phyloP scores from a whole-genome alignment of 129 eudicot species.

The Tagetes erecta region DNA sequence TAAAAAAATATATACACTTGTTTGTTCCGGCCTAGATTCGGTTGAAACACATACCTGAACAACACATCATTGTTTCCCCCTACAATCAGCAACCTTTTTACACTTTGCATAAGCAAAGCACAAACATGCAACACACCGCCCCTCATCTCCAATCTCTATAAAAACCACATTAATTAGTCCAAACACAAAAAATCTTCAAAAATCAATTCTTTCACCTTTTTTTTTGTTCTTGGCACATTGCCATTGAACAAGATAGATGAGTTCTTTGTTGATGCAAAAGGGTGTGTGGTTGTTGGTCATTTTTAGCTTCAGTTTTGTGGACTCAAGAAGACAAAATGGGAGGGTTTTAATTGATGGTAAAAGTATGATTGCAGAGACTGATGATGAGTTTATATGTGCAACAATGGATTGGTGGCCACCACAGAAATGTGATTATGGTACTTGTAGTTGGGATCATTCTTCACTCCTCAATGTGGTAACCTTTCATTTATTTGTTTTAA shows the following conservation, averaged over 20 bases:
- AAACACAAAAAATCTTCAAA: slow-evolving; percentile 16
- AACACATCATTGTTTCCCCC: slow-evolving; percentile 45
- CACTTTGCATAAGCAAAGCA: slow-evolving; percentile 54
- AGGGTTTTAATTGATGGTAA: slow-evolving; percentile 50
- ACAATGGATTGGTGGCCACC: slow-evolving; percentile 99
- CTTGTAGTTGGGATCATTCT: slow-evolving; percentile 81
- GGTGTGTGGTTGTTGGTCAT: slow-evolving; percentile 40
- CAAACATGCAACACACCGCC: slow-evolving; percentile 29
- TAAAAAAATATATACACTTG: neutral
- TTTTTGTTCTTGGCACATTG: slow-evolving; percentile 10
- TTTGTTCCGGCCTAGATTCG: neutral
- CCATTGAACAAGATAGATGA: slow-evolving; percentile 35
- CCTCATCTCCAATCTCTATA: slow-evolving; percentile 6
- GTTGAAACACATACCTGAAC: slow-evolving; percentile 11
- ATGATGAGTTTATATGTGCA: slow-evolving; percentile 71
- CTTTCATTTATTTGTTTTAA: neutral
- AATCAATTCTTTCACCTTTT: slow-evolving; percentile 1
- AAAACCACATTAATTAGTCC: slow-evolving; percentile 24
- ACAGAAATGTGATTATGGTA: slow-evolving; percentile 90
- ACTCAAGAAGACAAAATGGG: slow-evolving; percentile 40
- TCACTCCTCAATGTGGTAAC: slow-evolving; percentile 85
- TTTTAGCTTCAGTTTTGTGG: slow-evolving; percentile 35
- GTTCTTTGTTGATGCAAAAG: slow-evolving; percentile 40
- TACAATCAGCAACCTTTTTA: slow-evolving; percentile 37
- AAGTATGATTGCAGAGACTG: slow-evolving; percentile 49